Base-by-base conservation (phyloP, 2,329 filamentous ascomycete species). In the Diaporthe capsici region DNA sequence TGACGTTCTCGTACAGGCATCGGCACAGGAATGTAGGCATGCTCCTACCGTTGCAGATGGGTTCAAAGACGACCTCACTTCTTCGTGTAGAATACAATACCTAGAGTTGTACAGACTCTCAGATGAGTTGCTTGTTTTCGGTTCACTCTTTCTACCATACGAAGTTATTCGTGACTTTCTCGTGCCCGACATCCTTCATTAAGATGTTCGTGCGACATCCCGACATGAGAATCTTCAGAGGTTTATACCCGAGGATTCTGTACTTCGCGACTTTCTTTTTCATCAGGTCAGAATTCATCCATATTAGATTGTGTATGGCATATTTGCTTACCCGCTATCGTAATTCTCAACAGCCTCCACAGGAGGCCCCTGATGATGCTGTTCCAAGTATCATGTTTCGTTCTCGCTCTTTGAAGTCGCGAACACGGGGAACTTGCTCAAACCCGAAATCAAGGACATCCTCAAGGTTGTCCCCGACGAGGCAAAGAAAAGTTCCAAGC, bases 341-440 rank as follows among this genome's bases (percentile, higher is more conserved):
- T 55, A 2, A 4, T 10, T 31, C 49, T 70, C 17, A 17, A 31
- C 49, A 34, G 65, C 49, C 65, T 70, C 65, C 49, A 9, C 2
- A 1, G 17, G 12, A 68, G 2, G 34, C 34, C 65, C 47, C 34
- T 70, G 15, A 31, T 68, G 65, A 42, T 68, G n/a, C 9, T 13
- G 8, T 22, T 39, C 22, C 13, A 25, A 42, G 44, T 55, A 25
- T 22, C 25, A 49, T 39, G 15, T 25, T 42, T 70, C 65, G 65
- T 70, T 70, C 49, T 70, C 65, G 65, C 65, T 70, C 37, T 55
- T 37, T 53, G 47, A 17, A 25, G 31, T 28, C n/a, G 47, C 47
- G 65, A 28, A 55, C 13, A 68, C 65, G 65, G 65, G 47, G 31
- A 53, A 53, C 13, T 28, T 42, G 31, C 47, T 68, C 65, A 28